phyloP scores from a whole-genome alignment of 495 filamentous ascomycete species.

The Podospora pseudocomata region DNA sequence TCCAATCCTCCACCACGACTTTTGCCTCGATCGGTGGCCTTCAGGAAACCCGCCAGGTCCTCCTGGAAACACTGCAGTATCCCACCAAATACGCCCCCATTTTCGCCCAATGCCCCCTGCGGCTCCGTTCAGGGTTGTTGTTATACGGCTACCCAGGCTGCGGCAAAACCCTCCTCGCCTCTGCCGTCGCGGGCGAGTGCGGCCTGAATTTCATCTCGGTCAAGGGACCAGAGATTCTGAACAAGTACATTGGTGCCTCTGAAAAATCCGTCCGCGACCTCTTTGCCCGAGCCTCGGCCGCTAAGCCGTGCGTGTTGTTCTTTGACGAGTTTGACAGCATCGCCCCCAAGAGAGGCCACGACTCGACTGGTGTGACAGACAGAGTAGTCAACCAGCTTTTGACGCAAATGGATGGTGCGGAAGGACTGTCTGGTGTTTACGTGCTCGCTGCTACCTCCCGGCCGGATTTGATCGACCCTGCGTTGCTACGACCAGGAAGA shows the following conservation, averaged over 20 bases:
- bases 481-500: constrained; percentile 80
- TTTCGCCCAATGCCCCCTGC: constrained; percentile 90
- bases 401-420: constrained; percentile 98
- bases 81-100: constrained; percentile 98
- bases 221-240: constrained; percentile 95
- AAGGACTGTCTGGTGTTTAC: constrained; percentile 90
- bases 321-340: constrained; percentile 99
- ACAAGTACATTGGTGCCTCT: constrained; percentile 96
- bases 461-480: constrained; percentile 92
- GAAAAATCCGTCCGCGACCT: constrained; percentile 94
- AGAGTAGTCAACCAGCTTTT: constrained; percentile 97
- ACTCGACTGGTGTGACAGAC: constrained; percentile 94
- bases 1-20: constrained; percentile 82
- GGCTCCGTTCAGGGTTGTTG: constrained; percentile 84
- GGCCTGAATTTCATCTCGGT: constrained; percentile 97
- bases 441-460: constrained; percentile 89
- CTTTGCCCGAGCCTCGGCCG: constrained; percentile 86
- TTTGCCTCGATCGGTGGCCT: constrained; percentile 91
- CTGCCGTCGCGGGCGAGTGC: constrained; percentile 91
- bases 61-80: constrained; percentile 93
- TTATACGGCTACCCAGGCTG: constrained; percentile 95
- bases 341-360: constrained; percentile 93
- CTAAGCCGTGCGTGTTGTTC: constrained; percentile 88
- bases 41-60: constrained; percentile 73
- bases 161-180: constrained; percentile 90